These are phyloP conservation scores for Mycena galopus DNA, from an alignment of 768 basidiomycete species.

Conservation along the genomic window DNA sequence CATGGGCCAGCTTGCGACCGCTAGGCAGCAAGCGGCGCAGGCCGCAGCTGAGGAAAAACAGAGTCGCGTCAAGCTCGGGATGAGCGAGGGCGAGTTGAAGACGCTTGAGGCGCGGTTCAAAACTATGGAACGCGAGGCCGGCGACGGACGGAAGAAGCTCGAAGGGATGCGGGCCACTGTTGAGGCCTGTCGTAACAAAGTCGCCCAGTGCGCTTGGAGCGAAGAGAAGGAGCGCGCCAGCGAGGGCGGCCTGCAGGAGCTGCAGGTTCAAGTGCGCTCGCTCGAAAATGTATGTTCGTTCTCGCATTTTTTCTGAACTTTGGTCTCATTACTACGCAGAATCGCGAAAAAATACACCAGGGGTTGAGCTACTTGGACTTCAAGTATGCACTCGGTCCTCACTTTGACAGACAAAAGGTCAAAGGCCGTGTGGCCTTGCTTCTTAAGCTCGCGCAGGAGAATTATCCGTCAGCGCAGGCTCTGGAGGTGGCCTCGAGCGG, in stretches of 20 bases:
- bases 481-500: conserved; percentile 93
- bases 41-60: conserved; percentile 90
- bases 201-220: conserved; percentile 81
- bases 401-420: conserved; percentile 88
- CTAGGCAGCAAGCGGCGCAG: conserved; percentile 80
- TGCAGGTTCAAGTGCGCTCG: conserved; percentile 65
- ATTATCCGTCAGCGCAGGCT: conserved; percentile 88
- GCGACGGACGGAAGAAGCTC: conserved; percentile 79
- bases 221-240: conserved; percentile 76
- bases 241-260: conserved; percentile 63
- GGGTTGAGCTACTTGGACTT: conserved; percentile 83
- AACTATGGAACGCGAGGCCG: conserved; percentile 86
- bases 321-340: conserved; percentile 54
- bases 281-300: conserved; percentile 71
- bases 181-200: conserved; percentile 63
- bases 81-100: conserved; percentile 85
- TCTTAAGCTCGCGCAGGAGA: conserved; percentile 76
- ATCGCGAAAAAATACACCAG: conserved; percentile 76
- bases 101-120: conserved; percentile 84
- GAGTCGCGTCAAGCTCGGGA: conserved; percentile 77
- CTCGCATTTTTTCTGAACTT: conserved; percentile 1
- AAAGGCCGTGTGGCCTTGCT: conserved; percentile 94
- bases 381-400: conserved; percentile 82
- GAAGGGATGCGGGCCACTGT: conserved; percentile 70
- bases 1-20: conserved; percentile 94